These are phyloP conservation scores for Penicillium concentricum DNA, from an alignment of 2,329 filamentous ascomycete genomes.

Conservation along the genomic window DNA sequence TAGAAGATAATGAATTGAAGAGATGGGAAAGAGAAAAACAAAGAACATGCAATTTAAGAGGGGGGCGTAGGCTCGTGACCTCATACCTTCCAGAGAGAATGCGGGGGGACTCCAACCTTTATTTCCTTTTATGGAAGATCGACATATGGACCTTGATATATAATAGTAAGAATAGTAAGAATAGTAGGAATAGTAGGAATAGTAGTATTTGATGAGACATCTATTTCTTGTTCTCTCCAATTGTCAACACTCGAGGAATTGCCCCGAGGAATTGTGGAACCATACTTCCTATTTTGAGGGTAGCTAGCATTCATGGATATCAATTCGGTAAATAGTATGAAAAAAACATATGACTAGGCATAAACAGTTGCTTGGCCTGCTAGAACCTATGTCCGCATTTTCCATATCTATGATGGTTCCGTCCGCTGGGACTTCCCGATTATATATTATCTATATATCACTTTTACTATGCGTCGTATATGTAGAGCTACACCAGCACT, in stretches of 20 bases:
- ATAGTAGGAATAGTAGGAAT: no score
- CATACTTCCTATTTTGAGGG: neutral
- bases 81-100: slow-evolving; percentile 18
- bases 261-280: no score
- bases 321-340: neutral
- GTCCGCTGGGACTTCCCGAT: neutral
- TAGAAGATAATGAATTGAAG: no score
- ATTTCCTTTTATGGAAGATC: neutral
- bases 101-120: slow-evolving; percentile 12
- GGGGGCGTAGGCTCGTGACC: slow-evolving; percentile 20
- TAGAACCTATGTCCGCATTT: neutral
- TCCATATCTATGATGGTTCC: neutral
- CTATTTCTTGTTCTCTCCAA: neutral
- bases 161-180: no score
- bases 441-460: neutral
- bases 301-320: neutral
- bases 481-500: neutral
- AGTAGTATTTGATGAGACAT: neutral
- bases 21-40: neutral
- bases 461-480: neutral
- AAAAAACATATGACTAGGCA: neutral
- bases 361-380: neutral
- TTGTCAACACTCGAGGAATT: neutral
- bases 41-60: neutral
- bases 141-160: neutral